Percentiles rank a stretch among this genome's conserved stretches.
These are phyloP conservation scores for Xylariaceae sp. DNA, from an alignment of 2,329 filamentous ascomycete genomes.

Conservation along the genomic window DNA sequence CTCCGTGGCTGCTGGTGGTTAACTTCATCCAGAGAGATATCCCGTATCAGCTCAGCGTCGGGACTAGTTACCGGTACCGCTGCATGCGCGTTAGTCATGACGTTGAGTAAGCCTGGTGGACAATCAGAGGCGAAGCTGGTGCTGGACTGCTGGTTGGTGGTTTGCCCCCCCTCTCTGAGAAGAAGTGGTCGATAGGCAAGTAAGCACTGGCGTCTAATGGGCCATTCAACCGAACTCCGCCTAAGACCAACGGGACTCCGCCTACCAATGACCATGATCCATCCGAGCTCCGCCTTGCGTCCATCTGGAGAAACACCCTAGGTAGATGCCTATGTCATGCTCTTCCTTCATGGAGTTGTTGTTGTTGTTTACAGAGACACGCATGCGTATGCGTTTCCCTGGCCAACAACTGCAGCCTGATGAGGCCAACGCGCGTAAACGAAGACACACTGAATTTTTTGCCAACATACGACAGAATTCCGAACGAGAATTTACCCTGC, in stretches of 20 bases:
- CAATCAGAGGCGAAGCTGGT: background rate
- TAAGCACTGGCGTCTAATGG: constrained; percentile 13
- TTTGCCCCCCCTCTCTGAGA: background rate
- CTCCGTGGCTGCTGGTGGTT: background rate
- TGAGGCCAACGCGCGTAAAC: constrained; percentile 6
- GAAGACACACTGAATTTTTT: background rate
- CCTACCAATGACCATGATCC: too few species aligned
- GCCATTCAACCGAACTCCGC: constrained; percentile 7
- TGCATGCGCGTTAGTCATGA: background rate
- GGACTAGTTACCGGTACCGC: background rate
- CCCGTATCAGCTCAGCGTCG: background rate
- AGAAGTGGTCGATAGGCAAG: constrained; percentile 1
- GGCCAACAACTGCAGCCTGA: constrained; percentile 11
- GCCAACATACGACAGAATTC: background rate
- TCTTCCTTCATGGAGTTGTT: constrained; percentile 6
- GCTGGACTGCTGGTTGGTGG: background rate
- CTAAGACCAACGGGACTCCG: background rate
- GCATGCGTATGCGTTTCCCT: constrained; percentile 1
- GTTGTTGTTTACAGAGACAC: constrained; percentile 1
- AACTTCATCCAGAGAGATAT: background rate
- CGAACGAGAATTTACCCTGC: background rate
- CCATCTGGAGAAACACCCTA: background rate
- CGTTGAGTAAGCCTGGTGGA: constrained; percentile 2
- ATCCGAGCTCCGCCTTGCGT: background rate
- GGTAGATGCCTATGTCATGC: background rate